phyloP scores from a whole-genome alignment of 2,329 filamentous ascomycete genomes.

The Aureobasidium pullulans region DNA sequence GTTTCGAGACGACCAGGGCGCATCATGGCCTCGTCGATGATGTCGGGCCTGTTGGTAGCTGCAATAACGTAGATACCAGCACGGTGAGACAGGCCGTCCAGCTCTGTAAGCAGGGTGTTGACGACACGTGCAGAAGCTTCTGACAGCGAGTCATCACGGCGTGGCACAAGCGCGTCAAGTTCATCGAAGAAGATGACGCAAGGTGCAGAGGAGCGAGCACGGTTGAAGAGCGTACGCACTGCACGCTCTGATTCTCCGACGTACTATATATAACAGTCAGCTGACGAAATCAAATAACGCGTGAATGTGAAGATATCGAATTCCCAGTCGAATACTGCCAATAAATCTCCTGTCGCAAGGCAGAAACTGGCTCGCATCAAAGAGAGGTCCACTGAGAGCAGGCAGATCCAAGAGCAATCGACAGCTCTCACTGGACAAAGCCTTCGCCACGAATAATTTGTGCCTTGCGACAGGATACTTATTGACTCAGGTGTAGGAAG shows the following conservation, averaged over 20 bases:
- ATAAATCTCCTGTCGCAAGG: neutral
- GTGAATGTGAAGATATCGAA: too few relatives aligned
- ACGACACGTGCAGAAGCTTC: constrained; percentile 86
- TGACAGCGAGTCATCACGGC: constrained; percentile 65
- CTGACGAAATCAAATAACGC: neutral
- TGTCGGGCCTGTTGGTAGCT: constrained; percentile 90
- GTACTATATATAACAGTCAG: constrained; percentile 40
- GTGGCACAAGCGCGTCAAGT: constrained; percentile 83
- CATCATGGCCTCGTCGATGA: constrained; percentile 93
- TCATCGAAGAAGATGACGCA: constrained; percentile 99
- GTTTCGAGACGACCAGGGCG: constrained; percentile 84
- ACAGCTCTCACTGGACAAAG: too few relatives aligned
- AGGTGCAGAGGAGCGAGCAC: constrained; percentile 76
- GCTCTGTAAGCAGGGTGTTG: constrained; percentile 87
- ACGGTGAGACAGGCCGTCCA: constrained; percentile 76
- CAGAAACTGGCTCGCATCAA: too few relatives aligned
- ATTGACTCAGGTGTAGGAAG: too few relatives aligned
- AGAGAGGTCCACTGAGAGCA: too few relatives aligned
- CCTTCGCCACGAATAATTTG: too few relatives aligned
- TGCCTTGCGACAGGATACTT: neutral
- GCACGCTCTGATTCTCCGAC: constrained; percentile 93
- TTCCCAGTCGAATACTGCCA: too few relatives aligned
- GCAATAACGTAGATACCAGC: constrained; percentile 89
- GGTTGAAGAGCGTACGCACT: constrained; percentile 82
- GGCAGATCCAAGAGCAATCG: too few relatives aligned